These are phyloP conservation scores for Pisolithus microcarpus DNA, from an alignment of 768 basidiomycete genomes.

Conservation along the genomic window DNA sequence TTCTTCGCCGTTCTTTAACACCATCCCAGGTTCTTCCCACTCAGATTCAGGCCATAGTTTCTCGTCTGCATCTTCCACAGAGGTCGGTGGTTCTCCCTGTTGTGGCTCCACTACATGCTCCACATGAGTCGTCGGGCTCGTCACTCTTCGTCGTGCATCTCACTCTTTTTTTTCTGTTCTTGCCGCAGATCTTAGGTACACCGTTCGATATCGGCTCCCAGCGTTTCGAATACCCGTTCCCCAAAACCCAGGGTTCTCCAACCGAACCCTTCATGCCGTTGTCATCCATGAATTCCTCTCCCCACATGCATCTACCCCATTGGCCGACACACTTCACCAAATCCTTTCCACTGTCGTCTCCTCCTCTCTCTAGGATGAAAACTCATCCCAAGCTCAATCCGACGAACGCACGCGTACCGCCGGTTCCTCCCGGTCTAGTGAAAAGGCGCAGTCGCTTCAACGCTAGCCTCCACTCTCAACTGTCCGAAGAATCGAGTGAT, in stretches of 20 bases:
- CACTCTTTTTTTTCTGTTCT: not conserved
- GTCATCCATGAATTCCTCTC: constrained; percentile 16
- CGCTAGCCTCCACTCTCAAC: constrained; percentile 16
- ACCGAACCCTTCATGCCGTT: constrained; percentile 20
- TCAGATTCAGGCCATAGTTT: constrained; percentile 26
- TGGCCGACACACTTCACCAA: constrained; percentile 25
- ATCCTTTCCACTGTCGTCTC: constrained; percentile 23
- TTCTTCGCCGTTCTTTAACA: not conserved
- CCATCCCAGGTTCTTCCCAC: constrained; percentile 13
- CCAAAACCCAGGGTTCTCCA: constrained; percentile 23
- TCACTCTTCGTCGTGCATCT: constrained; percentile 2
- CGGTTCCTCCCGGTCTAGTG: constrained; percentile 26
- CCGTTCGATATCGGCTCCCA: constrained; percentile 28
- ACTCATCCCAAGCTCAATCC: constrained; percentile 26
- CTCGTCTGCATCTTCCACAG: constrained; percentile 25
- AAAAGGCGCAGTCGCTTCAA: constrained; percentile 14
- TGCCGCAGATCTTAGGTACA: constrained; percentile 25
- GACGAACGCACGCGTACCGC: constrained; percentile 22
- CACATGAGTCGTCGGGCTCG: constrained; percentile 1
- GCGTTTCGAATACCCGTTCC: constrained; percentile 29
- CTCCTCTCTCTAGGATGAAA: constrained; percentile 21
- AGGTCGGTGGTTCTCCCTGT: constrained; percentile 21
- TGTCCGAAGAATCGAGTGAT: constrained; percentile 24
- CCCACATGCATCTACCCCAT: constrained; percentile 18
- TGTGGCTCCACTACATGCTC: constrained; percentile 1